Evolutionary conservation across 2,329 filamentous ascomycete species (phyloP).

Genomic region (Hawksworthiomyces lignivorus): DNA sequence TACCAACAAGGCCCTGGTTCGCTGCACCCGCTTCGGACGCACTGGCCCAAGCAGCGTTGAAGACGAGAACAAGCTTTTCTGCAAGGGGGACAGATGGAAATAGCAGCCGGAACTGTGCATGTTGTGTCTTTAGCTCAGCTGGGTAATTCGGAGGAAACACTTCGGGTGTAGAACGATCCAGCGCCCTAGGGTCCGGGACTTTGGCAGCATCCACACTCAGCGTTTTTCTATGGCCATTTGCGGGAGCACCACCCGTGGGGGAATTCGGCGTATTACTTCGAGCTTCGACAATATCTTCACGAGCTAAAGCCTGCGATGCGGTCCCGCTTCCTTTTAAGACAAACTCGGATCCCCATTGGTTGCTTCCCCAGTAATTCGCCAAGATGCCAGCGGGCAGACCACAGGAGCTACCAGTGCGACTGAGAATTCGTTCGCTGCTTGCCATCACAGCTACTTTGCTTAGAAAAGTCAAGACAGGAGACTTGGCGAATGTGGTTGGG

Average conservation of each 20-base stretch:
- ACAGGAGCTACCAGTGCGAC: conserved; percentile 51
- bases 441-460: conserved; percentile 79
- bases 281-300: no score
- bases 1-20: conserved; percentile 48
- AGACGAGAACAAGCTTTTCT: conserved; percentile 84
- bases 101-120: conserved; percentile 85
- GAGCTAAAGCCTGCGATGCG: no score
- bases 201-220: conserved; percentile 33
- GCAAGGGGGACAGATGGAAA: conserved; percentile 73
- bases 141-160: conserved; percentile 73
- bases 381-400: conserved; percentile 77
- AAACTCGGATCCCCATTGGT: conserved; percentile 53
- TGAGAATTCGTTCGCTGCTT: conserved; percentile 66
- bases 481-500: conserved; percentile 72
- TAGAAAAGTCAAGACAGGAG: conserved; percentile 75
- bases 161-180: conserved; percentile 37
- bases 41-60: conserved; percentile 77
- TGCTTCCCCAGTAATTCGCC: conserved; percentile 90
- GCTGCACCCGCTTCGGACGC: conserved; percentile 36
- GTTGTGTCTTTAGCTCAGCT: conserved; percentile 71
- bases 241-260: conserved; percentile 18
- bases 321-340: no score
- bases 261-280: conserved; percentile 9
- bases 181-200: conserved; percentile 18
- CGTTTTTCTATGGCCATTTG: conserved; percentile 34